Evolutionary conservation across 1,284 basidiomycete species (phyloP).

Genomic region (Exobasidium cylindrosporum): DNA sequence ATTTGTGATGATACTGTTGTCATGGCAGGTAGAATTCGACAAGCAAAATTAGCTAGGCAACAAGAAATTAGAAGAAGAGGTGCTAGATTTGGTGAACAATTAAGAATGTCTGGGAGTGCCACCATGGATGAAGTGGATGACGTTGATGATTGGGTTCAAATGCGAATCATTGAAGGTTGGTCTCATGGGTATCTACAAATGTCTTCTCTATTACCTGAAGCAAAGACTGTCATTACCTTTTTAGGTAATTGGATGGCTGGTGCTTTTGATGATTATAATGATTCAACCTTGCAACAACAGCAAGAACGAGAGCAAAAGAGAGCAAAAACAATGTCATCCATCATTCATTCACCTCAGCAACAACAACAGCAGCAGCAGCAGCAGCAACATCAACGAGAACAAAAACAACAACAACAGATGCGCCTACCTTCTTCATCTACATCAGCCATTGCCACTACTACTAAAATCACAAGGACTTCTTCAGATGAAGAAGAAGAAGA

Average conservation of each 20-base stretch:
- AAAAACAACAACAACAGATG: no score
- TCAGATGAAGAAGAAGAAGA: constrained; percentile 27
- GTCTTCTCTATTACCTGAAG: constrained; percentile 79
- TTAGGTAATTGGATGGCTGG: constrained; percentile 89
- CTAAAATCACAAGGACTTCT: neutral
- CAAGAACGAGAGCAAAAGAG: constrained; percentile 16
- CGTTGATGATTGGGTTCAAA: constrained; percentile 91
- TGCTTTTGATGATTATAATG: constrained; percentile 63
- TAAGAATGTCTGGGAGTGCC: constrained; percentile 59
- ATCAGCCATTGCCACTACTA: neutral
- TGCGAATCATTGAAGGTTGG: constrained; percentile 61
- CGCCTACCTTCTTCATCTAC: neutral
- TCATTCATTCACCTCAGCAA: constrained; percentile 5
- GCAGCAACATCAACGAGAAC: no score
- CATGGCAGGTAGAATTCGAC: constrained; percentile 84
- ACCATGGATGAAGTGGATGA: constrained; percentile 63
- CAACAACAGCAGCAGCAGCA: no score
- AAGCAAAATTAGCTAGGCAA: constrained; percentile 73
- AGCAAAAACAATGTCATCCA: constrained; percentile 6
- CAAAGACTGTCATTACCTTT: constrained; percentile 75
- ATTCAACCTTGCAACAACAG: constrained; percentile 15
- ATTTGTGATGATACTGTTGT: constrained; percentile 73
- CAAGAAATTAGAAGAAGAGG: constrained; percentile 58
- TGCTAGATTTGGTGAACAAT: constrained; percentile 56
- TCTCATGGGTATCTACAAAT: constrained; percentile 60